Base-by-base conservation (phyloP, 192 early-diverging fungal genomes). In the Backusella liffmaniae region DNA sequence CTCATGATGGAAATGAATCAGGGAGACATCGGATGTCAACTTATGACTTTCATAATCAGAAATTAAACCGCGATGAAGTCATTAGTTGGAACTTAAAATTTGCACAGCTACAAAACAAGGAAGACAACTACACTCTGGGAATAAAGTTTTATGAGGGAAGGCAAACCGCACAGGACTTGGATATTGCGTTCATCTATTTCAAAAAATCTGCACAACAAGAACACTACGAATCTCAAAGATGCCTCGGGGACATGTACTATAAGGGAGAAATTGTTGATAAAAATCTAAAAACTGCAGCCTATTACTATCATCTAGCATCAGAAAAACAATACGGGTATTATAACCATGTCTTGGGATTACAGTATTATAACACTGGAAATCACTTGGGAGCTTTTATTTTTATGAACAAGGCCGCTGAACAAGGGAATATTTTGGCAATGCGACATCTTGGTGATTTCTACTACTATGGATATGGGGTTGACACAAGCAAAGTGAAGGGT, bases 191-290 rank as follows among this genome's bases (percentile, higher is more conserved):
- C 9, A 56, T 56, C 6, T 56, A 56, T 56, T 56, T 56, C 53
- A 56, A 56, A 16, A 56, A 56, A 56, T n/a, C 53, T 56, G 53
- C 53, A 56, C 21, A 56, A 56, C n/a, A 56, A 56, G 53, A 56
- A 21, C 53, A 56, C 23, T 56, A 56, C n/a, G 53, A 56, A 9
- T 6, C 53, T 21, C 53, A 23, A 56, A 56, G 53, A 23, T 56
- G 26, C 21, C 53, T 56, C 26, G 53, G 53, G 8, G 53, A 56
- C 8, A 56, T 56, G 7, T 56, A 56, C 21, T 56, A 56, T 56
- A 0, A 5, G 1, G 53, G 53, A 8, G 2, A 56, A 7, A 21
- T 8, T 1, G 9, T 23, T 23, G 9, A 23, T 8, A 56, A 56
- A 23, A 56, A 23, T 16, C 1, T 23, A 56, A 10, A 1, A 23